Evolutionary conservation across 495 filamentous ascomycete genomes (phyloP), one percentile per base, ranked within the genome.

Genomic region (Xylaria acuta): DNA sequence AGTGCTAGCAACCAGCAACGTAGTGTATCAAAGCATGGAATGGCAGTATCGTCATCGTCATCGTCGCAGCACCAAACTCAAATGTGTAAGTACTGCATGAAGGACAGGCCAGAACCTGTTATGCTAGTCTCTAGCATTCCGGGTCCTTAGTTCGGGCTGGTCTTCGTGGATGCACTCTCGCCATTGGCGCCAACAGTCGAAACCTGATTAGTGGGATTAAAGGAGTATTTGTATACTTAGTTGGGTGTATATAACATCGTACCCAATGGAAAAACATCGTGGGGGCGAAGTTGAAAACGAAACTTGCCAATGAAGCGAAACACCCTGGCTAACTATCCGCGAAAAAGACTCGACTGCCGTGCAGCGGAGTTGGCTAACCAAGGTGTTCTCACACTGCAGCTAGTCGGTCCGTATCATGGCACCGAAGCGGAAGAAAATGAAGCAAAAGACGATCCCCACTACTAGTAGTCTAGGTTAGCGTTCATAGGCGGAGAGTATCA

Each of bases 61-160:
- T 71, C 69, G 69, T 71, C 69, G 69, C 69, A 62, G 69, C 59
- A 34, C 59, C 59, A 71, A 62, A n/a, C 69, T 49, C 56, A 53
- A 71, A 64, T 43, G 47, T 71, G 60, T 45, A 40, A 30, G 47
- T 34, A 40, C 43, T 36, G 49, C n/a, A 36, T 38, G 25, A n/a
- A 22, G 56, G n/a, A 49, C 40, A 34, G 40, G 53, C 30, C 47
- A 64, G 59, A 71, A 34, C 20, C 60, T 43, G 60, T 43, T 54
- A 64, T 56, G 12, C 5, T 51, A 25, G 45, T 20, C 60, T 47
- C 60, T 49, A 56, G 60, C 60, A 43, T 54, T 64, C 38, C 36
- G 12, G 27, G 8, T 8, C 16, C n/a, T 40, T 34, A 38, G 34
- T 54, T 41, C 64, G 1, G 32, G 65, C 69, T 45, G 32, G 69